phyloP scores from a whole-genome alignment of 257 asterid species.

The Knoxia roxburghii region DNA sequence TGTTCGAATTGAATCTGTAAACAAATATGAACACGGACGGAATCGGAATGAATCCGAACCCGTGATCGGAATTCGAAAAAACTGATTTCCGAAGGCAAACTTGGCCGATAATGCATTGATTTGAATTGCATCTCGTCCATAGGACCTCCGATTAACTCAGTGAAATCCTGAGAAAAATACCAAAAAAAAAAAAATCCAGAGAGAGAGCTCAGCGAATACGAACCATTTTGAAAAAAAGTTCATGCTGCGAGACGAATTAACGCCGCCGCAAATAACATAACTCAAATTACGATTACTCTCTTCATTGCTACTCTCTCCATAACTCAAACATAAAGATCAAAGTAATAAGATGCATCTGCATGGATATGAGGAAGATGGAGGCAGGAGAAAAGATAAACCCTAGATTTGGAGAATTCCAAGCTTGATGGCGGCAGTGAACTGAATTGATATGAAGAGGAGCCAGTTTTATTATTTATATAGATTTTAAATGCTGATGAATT shows the following conservation, averaged over 20 bases:
- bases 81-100: constrained; percentile 78
- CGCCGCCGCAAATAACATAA: constrained; percentile 5
- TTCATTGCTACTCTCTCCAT: constrained; percentile 18
- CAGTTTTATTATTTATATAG: no score
- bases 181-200: background rate
- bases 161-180: background rate
- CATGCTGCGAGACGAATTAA: constrained; percentile 34
- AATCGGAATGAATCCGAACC: constrained; percentile 28
- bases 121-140: constrained; percentile 54
- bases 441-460: no score
- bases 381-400: background rate
- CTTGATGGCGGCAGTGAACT: no score
- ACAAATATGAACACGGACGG: constrained; percentile 23
- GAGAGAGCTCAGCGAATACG: constrained; percentile 85
- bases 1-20: constrained; percentile 2
- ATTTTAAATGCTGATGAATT: background rate
- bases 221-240: constrained; percentile 40
- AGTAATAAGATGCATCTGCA: no score
- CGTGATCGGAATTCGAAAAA: constrained; percentile 39
- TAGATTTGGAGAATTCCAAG: background rate
- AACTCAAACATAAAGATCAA: background rate
- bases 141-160: constrained; percentile 60
- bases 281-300: constrained; percentile 3
- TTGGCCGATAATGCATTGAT: constrained; percentile 58
- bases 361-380: background rate